A percentile compares a stretch with the other conserved stretches of the same genome.
Conservation (phyloP, 495 filamentous ascomycete species). For the Trichoderma orchidacearum region DNA sequence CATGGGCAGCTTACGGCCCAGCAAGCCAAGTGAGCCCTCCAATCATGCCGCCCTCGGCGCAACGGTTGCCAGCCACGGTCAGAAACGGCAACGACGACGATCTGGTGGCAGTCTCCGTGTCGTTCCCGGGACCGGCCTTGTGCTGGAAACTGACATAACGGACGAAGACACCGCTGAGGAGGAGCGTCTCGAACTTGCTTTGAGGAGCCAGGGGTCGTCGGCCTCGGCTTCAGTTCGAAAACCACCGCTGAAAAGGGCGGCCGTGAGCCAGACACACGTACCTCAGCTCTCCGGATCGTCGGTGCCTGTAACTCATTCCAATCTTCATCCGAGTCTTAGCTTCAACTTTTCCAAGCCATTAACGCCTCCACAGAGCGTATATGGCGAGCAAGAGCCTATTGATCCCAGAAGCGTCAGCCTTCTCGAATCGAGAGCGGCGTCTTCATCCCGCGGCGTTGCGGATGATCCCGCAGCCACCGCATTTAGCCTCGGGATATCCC, state of each 20-base stretch:
- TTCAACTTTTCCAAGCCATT: slow-evolving; percentile 21
- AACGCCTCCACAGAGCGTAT: slow-evolving; percentile 6
- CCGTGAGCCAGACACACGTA: slow-evolving; percentile 12
- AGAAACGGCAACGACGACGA: neutral
- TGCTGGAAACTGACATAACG: slow-evolving; percentile 10
- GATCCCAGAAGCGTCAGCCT: neutral
- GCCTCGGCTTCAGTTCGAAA: slow-evolving; percentile 3
- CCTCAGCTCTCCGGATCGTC: slow-evolving; percentile 5
- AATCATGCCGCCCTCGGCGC: neutral
- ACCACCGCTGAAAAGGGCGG: slow-evolving; percentile 15
- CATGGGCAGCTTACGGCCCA: neutral
- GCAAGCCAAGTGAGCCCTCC: neutral
- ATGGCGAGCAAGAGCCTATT: neutral
- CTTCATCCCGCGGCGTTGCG: neutral
- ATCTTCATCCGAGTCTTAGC: no score
- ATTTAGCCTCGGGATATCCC: neutral
- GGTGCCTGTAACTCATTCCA: slow-evolving; percentile 6
- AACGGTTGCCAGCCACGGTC: neutral
- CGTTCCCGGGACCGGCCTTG: neutral
- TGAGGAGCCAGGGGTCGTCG: neutral
- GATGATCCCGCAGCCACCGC: neutral
- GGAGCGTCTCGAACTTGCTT: slow-evolving; percentile 23
- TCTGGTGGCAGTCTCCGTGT: neutral
- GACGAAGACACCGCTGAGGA: slow-evolving; percentile 28
- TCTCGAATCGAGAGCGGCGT: neutral